Evolutionary conservation across 2,329 filamentous ascomycete genomes (phyloP), one percentile per base, ranked within the genome.

Genomic region (Zymoseptoria pseudotritici): DNA sequence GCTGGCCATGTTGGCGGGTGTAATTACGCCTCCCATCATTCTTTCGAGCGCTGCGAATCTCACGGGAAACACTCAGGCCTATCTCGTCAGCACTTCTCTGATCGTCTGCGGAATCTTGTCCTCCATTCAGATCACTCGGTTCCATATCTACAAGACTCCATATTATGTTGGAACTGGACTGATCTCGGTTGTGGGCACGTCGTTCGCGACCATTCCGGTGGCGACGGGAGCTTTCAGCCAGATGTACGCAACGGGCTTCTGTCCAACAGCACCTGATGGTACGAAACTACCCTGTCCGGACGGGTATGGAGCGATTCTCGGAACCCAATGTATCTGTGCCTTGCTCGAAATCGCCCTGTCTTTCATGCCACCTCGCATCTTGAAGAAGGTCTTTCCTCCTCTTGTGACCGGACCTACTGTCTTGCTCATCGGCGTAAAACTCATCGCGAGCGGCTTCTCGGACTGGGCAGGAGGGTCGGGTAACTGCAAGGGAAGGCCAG

Each of bases 101-200:
- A 91, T 95, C 64, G 88, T 92, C 4, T 90, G 87, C 2, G 90
- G 89, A 26, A 80, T 90, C 50, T 80, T 93, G 22, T 90, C 88
- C 1, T 78, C 83, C 5, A 78, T 94, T 19, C 90, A 95, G 70
- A 92, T 94, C 65, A 89, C 87, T 0, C 80, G 88, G 5, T 87
- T 94, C 62, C 87, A 86, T 66, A 85, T 94, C 66, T 83, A 80
- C 65, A 83, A 82, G 64, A 90, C 89, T 0, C 84, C 83, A 2
- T 91, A 91, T 72, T 90, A 85, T 64, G 75, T 91, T 61, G 89
- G 90, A 10, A 94, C 90, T 0, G 90, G 90, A 2, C 76, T 94
- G 22, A 86, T 94, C 60, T 90, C 87, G 0, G 90, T 91, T 3
- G 88, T 91, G 3, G 89, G 88, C 17, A 87, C 90, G 17, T 90